Conservation (phyloP, 1,284 basidiomycete genomes). For the Cryptococcus floricola region DNA sequence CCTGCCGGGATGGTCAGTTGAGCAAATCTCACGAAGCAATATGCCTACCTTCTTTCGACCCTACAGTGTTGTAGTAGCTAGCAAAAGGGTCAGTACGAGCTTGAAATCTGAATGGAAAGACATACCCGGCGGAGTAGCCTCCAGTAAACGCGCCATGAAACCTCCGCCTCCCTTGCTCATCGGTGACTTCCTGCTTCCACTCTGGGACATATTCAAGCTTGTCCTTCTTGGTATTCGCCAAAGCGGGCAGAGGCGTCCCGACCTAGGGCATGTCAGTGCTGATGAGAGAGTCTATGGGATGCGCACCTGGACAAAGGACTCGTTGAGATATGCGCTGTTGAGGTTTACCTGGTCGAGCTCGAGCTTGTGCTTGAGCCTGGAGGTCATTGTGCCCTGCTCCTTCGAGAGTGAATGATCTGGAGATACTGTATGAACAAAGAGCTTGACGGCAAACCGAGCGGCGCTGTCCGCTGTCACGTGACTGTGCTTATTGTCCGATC, state of each 20-base stretch:
- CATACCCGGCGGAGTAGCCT: constrained; percentile 96
- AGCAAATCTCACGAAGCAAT: neutral
- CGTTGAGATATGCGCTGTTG: constrained; percentile 71
- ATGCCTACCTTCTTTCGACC: constrained; percentile 80
- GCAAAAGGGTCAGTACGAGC: no score
- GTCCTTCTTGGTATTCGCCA: constrained; percentile 78
- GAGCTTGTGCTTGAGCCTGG: constrained; percentile 60
- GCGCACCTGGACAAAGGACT: constrained; percentile 80
- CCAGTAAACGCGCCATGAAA: constrained; percentile 98
- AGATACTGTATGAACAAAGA: no score
- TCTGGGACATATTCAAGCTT: constrained; percentile 88
- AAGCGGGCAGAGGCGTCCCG: constrained; percentile 83
- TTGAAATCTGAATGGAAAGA: constrained; percentile 27
- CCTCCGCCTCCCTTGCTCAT: constrained; percentile 87
- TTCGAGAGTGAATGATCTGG: no score
- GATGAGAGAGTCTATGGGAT: neutral
- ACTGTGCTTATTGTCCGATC: no score
- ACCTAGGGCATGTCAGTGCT: constrained; percentile 55
- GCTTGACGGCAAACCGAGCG: no score
- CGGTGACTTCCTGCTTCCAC: constrained; percentile 93
- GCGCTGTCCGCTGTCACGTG: no score
- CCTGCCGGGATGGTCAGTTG: constrained; percentile 54
- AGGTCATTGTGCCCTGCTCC: constrained; percentile 44
- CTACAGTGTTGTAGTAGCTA: constrained; percentile 67
- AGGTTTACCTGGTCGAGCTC: constrained; percentile 71